A percentile compares a stretch with the other conserved stretches of the same genome.
phyloP scores from a whole-genome alignment of 768 basidiomycete genomes.

The Asterophora lycoperdoides region DNA sequence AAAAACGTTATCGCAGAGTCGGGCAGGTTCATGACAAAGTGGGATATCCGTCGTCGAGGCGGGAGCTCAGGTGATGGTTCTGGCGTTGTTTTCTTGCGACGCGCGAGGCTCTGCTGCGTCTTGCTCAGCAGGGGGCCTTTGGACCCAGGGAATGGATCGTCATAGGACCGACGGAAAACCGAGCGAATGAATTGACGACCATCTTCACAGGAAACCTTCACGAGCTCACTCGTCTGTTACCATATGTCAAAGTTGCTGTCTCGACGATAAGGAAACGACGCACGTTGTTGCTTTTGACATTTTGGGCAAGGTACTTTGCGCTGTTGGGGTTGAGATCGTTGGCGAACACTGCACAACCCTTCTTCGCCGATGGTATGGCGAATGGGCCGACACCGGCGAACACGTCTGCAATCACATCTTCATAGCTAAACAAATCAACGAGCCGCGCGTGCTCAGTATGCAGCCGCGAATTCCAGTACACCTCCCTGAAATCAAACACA shows the following conservation, averaged over 20 bases:
- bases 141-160: slow-evolving; percentile 64
- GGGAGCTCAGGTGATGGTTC: slow-evolving; percentile 1
- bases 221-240: slow-evolving; percentile 61
- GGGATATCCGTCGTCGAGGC: slow-evolving; percentile 58
- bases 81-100: slow-evolving; percentile 30
- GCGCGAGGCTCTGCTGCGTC: slow-evolving; percentile 36
- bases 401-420: slow-evolving; percentile 86
- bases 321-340: slow-evolving; percentile 95
- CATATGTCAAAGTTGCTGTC: slow-evolving; percentile 4
- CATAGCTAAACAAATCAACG: slow-evolving; percentile 63
- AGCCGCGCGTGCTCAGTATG: slow-evolving; percentile 89
- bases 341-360: slow-evolving; percentile 83
- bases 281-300: slow-evolving; percentile 76
- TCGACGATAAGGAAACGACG: slow-evolving; percentile 18
- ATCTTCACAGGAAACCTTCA: slow-evolving; percentile 76
- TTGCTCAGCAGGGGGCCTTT: slow-evolving; percentile 47
- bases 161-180: slow-evolving; percentile 48
- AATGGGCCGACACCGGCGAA: slow-evolving; percentile 99
- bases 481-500: slow-evolving; percentile 89
- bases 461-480: slow-evolving; percentile 98
- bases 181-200: slow-evolving; percentile 80
- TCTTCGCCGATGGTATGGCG: slow-evolving; percentile 88
- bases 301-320: slow-evolving; percentile 67
- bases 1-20: slow-evolving; percentile 88
- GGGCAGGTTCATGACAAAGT: slow-evolving; percentile 98